Conservation (phyloP, 768 basidiomycete species). For the Cystobasidium onofrii region DNA sequence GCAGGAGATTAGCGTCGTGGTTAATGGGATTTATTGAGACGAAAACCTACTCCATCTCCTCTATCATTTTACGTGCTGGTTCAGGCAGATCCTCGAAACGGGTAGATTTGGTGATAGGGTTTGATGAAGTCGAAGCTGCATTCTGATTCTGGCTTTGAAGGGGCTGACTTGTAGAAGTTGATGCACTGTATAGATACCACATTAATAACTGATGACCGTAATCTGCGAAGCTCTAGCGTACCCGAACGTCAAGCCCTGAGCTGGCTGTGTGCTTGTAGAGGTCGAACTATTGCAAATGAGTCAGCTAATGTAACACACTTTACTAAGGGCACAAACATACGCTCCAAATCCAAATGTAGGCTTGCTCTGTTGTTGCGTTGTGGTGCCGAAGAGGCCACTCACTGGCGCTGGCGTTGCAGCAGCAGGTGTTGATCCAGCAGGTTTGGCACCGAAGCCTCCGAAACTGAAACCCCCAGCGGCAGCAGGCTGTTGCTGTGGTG, state of each 20-base stretch:
- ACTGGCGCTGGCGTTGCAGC: constrained; percentile 1
- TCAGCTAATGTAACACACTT: background rate
- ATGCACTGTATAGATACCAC: background rate
- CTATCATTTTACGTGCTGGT: constrained; percentile 32
- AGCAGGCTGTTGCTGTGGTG: background rate
- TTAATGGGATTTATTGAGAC: no score
- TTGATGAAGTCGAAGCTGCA: background rate
- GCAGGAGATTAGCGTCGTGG: background rate
- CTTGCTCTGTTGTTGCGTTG: constrained; percentile 7
- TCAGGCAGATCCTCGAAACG: constrained; percentile 41
- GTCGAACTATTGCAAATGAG: background rate
- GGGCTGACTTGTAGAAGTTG: constrained; percentile 1
- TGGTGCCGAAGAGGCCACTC: constrained; percentile 14
- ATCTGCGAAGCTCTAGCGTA: background rate
- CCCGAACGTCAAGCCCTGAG: background rate
- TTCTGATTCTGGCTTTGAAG: constrained; percentile 6
- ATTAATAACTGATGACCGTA: no score
- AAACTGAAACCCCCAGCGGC: background rate
- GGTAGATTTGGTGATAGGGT: constrained; percentile 33
- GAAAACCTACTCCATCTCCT: constrained; percentile 39
- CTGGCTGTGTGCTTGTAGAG: background rate
- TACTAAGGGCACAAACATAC: background rate
- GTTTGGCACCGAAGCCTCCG: constrained; percentile 13
- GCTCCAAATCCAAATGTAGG: constrained; percentile 14
- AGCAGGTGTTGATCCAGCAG: constrained; percentile 14